Percentiles rank a stretch among this genome's conserved stretches.
These are phyloP conservation scores for Tricholoma saponaceum DNA, from an alignment of 768 basidiomycete genomes.

Conservation along the genomic window DNA sequence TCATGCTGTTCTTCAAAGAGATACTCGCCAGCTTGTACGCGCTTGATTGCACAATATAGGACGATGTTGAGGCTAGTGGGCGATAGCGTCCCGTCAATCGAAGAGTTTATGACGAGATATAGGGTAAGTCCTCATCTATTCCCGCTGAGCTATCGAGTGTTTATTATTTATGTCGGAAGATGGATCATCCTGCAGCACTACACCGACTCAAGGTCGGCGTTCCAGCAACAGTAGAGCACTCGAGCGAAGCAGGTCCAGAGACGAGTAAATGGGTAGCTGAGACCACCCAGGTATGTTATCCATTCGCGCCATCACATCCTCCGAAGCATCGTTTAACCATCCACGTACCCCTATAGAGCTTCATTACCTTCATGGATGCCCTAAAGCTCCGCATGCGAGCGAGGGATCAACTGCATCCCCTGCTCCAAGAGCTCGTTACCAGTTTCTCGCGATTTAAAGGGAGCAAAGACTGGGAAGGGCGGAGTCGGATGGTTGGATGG, in stretches of 20 bases:
- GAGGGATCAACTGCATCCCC: slow-evolving; percentile 94
- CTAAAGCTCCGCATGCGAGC: slow-evolving; percentile 90
- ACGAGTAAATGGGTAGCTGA: slow-evolving; percentile 97
- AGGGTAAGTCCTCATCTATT: slow-evolving; percentile 43
- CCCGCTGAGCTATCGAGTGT: neutral
- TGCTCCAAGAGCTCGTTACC: slow-evolving; percentile 92
- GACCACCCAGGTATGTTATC: slow-evolving; percentile 94
- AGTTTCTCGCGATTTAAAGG: slow-evolving; percentile 93
- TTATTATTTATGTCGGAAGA: slow-evolving; percentile 37
- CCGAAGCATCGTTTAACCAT: neutral
- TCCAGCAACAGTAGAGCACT: slow-evolving; percentile 95
- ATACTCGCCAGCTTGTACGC: slow-evolving; percentile 95
- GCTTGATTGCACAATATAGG: slow-evolving; percentile 95
- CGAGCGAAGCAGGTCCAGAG: slow-evolving; percentile 87
- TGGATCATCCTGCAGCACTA: slow-evolving; percentile 91
- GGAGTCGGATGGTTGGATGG: slow-evolving; percentile 93
- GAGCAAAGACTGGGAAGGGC: slow-evolving; percentile 94
- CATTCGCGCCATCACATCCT: neutral
- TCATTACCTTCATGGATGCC: slow-evolving; percentile 99
- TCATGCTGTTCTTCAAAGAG: slow-evolving; percentile 44
- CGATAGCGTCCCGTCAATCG: slow-evolving; percentile 80
- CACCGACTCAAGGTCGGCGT: slow-evolving; percentile 90
- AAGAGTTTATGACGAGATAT: slow-evolving; percentile 89
- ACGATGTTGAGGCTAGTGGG: slow-evolving; percentile 94
- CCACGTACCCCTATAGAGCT: slow-evolving; percentile 64